These are phyloP conservation scores for Zygnema cylindricum DNA, from an alignment of 139 green algal species.

Conservation along the genomic window DNA sequence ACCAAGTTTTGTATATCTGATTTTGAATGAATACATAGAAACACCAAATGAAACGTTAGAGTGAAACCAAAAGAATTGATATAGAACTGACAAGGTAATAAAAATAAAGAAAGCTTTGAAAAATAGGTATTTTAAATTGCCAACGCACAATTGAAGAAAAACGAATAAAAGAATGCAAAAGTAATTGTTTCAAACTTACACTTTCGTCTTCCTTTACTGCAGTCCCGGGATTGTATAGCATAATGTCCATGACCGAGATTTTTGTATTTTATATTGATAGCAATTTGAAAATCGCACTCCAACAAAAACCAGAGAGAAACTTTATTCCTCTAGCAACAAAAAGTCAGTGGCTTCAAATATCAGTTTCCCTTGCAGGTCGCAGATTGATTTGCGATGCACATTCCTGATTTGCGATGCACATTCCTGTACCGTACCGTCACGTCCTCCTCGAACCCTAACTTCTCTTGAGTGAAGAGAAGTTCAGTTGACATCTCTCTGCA, in stretches of 20 bases:
- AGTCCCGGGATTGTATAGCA: neutral
- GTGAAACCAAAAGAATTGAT: neutral
- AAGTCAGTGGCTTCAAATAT: too few species aligned
- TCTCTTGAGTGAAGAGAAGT: too few species aligned
- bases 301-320: too few species aligned
- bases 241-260: neutral
- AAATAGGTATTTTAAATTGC: neutral
- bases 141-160: neutral
- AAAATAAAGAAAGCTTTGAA: neutral
- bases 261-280: too few species aligned
- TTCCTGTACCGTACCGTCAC: too few species aligned
- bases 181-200: conserved; percentile 7
- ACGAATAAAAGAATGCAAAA: neutral
- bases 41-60: neutral
- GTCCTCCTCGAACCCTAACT: too few species aligned
- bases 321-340: too few species aligned
- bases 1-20: conserved; percentile 32
- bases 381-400: too few species aligned
- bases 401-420: too few species aligned
- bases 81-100: neutral
- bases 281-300: too few species aligned
- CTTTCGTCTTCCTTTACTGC: neutral
- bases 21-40: neutral
- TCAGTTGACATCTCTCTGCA: too few species aligned
- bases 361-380: too few species aligned